Evolutionary conservation across 495 filamentous ascomycete genomes (phyloP), one percentile per base, ranked within the genome.

Genomic region (Penicillium atrosanguineum): DNA sequence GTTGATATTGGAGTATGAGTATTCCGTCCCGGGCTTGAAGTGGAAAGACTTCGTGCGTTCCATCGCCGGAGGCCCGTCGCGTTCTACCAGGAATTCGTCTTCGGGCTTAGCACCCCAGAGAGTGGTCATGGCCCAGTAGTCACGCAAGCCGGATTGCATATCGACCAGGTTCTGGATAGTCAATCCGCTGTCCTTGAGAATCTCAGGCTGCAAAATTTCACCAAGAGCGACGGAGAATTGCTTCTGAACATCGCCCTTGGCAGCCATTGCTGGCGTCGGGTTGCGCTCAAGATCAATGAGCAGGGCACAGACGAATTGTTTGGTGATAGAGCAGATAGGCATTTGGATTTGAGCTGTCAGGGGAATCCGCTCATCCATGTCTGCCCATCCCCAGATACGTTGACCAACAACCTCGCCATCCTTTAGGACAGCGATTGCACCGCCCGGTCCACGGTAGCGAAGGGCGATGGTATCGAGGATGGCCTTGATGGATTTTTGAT

Each of bases 281-380:
- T 59, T 60, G 18, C 62, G 64, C 18, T 70, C 36, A 5, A 72
- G 49, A 36, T 72, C 69, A 2, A 61, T 36, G 28, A 70, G 37
- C 14, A 72, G 25, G 15, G 59, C 61, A 40, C 67, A 70, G 1
- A 72, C 41, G 18, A 70, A 65, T 26, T 72, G 69, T 40, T 72
- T 72, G 1, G 67, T 67, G 41, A 70, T 72, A 7, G 69, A 72
- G 39, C 69, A 72, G 23, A 72, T 70, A 1, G 69, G 67, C 41
- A 72, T 58, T 28, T 38, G 65, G 0, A 52, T 65, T 6, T 60
- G 25, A 6, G 63, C 39, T 0, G 61, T 55, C 39, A 72, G 43
- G 25, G 48, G 57, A 36, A 69, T 57, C 2, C 60, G 63, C 7
- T 59, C 34, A 26, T 67, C 52, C 6, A 70, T 15, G 50, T 72